Base-by-base conservation (phyloP, 768 basidiomycete species). In the Kwoniella sp. region DNA sequence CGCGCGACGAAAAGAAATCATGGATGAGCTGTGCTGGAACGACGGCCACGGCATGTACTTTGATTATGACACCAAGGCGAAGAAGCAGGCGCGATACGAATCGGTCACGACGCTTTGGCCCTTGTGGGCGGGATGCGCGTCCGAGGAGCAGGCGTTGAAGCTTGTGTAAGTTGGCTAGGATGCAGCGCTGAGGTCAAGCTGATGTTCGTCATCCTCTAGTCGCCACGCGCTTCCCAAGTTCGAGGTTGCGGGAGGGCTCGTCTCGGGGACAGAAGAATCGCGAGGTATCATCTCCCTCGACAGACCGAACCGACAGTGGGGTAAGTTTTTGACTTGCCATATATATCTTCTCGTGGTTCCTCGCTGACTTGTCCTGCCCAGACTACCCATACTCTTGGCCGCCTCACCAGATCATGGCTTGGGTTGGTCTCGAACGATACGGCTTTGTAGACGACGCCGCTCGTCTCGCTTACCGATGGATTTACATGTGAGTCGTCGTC, bases 221-320 rank as follows among this genome's bases (percentile, higher is more conserved):
- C 87, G 89, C 22, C 84, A 90, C 60, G 93, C 92, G 22, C 81
- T 99, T 77, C 87, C 89, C 82, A 97, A 96, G 84, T 97, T 99
- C 69, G 95, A 99, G 78, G 95, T 92, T 25, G 86, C 94, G 3
- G 95, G 95, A 23, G 95, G 95, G 8, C 84, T 98, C 25, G 94
- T 96, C 17, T 93, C 93, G 22, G 95, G 95, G 47, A 98, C 95
- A 1, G 96, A 99, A 73, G 91, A 93, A 79, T 96, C 93, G 45
- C 86, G 95, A 64, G 95, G 95, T 59, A 90, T 91, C 80, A 94
- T 98, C 64, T 95, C 94, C 17, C 84, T 99, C 59, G 93, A 96
- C 74, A 86, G 96, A 54, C 95, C 95, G 17, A 97, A 97, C 82
- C 91, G 95, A 68, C 95, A 99, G 78, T 99, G 95, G 96, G 95